A percentile compares a stretch with the other conserved stretches of the same genome.
Evolutionary conservation across 2,329 filamentous ascomycete species (phyloP).

Genomic region (Calonectria leucothoes): DNA sequence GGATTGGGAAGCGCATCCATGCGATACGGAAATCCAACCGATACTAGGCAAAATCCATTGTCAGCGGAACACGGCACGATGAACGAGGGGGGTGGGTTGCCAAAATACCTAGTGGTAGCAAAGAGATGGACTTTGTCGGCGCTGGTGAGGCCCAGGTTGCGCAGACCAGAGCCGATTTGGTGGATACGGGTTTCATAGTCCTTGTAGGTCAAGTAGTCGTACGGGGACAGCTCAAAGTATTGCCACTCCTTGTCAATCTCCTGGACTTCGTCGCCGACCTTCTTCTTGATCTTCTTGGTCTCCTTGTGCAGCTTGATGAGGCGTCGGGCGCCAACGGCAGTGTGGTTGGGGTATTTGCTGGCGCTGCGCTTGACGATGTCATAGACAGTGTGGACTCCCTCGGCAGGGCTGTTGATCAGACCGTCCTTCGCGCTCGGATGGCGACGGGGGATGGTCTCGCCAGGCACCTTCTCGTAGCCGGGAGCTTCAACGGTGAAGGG

Average conservation of each 20-base stretch:
- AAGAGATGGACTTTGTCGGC: conserved; percentile 83
- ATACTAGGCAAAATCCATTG: conserved; percentile 58
- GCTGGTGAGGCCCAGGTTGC: conserved; percentile 77
- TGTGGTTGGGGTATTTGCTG: conserved; percentile 69
- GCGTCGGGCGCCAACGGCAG: conserved; percentile 77
- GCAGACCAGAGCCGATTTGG: conserved; percentile 78
- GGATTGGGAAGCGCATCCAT: conserved; percentile 83
- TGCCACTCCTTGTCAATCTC: conserved; percentile 93
- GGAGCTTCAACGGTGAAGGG: conserved; percentile 82
- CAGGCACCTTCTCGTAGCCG: conserved; percentile 74
- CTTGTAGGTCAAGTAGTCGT: conserved; percentile 80
- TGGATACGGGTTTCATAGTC: conserved; percentile 80
- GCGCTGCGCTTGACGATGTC: conserved; percentile 81
- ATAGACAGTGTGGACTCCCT: conserved; percentile 80
- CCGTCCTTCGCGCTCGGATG: conserved; percentile 78
- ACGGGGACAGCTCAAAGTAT: conserved; percentile 85
- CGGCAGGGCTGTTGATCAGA: conserved; percentile 73
- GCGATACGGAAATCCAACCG: conserved; percentile 87
- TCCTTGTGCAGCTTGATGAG: conserved; percentile 84
- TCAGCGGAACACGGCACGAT: not conserved
- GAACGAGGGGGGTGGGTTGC: not conserved
- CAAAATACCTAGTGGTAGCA: conserved; percentile 78
- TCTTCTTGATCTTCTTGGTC: conserved; percentile 90
- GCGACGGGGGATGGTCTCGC: conserved; percentile 87
- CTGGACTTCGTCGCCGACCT: conserved; percentile 81